Conservation (phyloP, 2,329 filamentous ascomycete species). For the Colletotrichum gigasporum region DNA sequence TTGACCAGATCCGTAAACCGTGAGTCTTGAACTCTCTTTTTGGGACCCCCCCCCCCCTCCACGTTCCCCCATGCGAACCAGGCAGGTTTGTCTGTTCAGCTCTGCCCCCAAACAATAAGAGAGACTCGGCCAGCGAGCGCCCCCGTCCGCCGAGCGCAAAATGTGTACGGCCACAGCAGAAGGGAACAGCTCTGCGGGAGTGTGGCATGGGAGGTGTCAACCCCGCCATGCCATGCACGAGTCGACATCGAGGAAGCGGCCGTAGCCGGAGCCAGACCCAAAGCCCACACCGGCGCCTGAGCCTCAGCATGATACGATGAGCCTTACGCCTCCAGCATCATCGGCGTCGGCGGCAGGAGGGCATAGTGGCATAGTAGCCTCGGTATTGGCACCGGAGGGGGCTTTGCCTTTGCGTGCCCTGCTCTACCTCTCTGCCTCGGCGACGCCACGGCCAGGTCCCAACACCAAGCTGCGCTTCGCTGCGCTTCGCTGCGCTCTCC, state of each 20-base stretch:
- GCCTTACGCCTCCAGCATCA: not conserved
- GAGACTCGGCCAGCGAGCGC: not conserved
- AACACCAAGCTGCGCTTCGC: not conserved
- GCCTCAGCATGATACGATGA: not conserved
- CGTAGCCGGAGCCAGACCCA: not conserved
- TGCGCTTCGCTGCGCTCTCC: not conserved
- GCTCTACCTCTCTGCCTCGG: not conserved
- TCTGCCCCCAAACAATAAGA: not conserved
- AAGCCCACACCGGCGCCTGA: too few relatives aligned
- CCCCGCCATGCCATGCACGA: not conserved
- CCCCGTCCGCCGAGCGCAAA: not conserved
- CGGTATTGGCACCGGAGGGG: not conserved
- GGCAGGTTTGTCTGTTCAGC: not conserved
- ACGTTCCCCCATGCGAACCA: slow-evolving; percentile 3
- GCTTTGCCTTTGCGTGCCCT: not conserved
- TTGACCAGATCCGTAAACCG: slow-evolving; percentile 27
- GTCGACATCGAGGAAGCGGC: not conserved
- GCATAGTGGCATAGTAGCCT: not conserved
- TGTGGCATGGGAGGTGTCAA: not conserved
- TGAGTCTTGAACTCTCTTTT: slow-evolving; percentile 26
- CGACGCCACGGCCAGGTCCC: slow-evolving; percentile 16
- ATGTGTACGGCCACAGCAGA: too few relatives aligned
- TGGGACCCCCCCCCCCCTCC: not conserved
- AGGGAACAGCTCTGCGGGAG: too few relatives aligned
- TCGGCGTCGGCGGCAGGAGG: slow-evolving; percentile 10